Evolutionary conservation across 2,329 filamentous ascomycete genomes (phyloP).

Genomic region (Hypocrella siamensis): DNA sequence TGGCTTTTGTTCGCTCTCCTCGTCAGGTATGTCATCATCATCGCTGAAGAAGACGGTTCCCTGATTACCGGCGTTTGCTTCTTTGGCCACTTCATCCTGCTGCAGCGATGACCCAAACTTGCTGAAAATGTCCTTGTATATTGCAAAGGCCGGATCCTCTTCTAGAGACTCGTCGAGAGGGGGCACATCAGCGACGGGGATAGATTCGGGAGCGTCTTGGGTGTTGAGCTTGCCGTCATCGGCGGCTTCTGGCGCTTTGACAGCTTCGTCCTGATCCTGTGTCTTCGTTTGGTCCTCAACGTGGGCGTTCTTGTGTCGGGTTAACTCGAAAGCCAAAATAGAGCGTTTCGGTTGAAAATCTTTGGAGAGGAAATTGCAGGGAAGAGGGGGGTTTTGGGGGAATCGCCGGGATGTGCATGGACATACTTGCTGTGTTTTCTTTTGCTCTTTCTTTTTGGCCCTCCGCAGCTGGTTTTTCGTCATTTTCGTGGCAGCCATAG

Average conservation of each 20-base stretch:
- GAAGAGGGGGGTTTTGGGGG: no score
- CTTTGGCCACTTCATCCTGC: slow-evolving; percentile 47
- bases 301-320: slow-evolving; percentile 1
- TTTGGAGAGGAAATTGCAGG: no score
- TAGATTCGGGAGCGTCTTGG: slow-evolving; percentile 14
- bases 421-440: slow-evolving; percentile 48
- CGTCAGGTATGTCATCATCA: slow-evolving; percentile 73
- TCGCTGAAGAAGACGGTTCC: slow-evolving; percentile 74
- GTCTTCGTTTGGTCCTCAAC: neutral
- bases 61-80: slow-evolving; percentile 56
- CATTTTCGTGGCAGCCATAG: slow-evolving; percentile 55
- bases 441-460: slow-evolving; percentile 87
- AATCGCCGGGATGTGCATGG: no score
- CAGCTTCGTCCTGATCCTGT: slow-evolving; percentile 7
- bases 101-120: slow-evolving; percentile 57
- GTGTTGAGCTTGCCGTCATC: neutral
- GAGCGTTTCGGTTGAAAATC: no score
- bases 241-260: slow-evolving; percentile 10
- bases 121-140: slow-evolving; percentile 70
- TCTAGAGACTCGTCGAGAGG: slow-evolving; percentile 45
- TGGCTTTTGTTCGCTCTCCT: slow-evolving; percentile 51
- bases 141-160: slow-evolving; percentile 64
- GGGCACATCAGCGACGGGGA: slow-evolving; percentile 26
- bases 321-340: slow-evolving; percentile 1
- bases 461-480: slow-evolving; percentile 90